Percentiles rank a stretch among this genome's conserved stretches.
phyloP scores from a whole-genome alignment of 768 basidiomycete species.

The Xerocomellus dryophilus region DNA sequence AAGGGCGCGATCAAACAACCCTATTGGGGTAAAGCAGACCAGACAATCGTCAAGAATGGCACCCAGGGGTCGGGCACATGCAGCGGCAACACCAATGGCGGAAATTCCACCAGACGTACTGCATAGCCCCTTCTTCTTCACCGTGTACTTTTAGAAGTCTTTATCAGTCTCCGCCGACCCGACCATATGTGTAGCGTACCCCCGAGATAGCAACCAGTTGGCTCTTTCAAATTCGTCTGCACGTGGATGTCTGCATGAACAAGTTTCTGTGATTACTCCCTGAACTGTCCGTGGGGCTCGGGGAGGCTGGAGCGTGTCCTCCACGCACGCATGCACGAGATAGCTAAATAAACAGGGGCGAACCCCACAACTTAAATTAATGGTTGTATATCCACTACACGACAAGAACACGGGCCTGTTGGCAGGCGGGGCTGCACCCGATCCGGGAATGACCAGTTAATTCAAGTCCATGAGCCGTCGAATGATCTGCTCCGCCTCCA shows the following conservation, averaged over 20 bases:
- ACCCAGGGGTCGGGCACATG: neutral
- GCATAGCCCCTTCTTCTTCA: neutral
- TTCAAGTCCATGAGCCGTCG: constrained; percentile 4
- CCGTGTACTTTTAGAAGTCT: constrained; percentile 9
- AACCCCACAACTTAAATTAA: neutral
- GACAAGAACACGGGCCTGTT: neutral
- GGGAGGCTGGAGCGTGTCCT: neutral
- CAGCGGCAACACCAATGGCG: neutral
- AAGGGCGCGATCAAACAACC: constrained; percentile 12
- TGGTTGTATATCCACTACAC: neutral
- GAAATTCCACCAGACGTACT: neutral
- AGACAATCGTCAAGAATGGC: too few relatives aligned
- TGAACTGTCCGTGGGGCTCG: neutral
- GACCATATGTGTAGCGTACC: constrained; percentile 2
- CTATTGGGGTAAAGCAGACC: neutral
- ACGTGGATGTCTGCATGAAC: neutral
- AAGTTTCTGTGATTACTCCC: neutral
- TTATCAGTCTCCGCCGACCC: neutral
- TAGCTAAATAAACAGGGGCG: too few relatives aligned
- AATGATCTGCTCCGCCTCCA: constrained; percentile 52
- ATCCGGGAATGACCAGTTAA: neutral
- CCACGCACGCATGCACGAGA: neutral
- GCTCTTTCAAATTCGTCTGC: neutral
- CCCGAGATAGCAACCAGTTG: neutral
- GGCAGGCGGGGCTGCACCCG: neutral